These are phyloP conservation scores for Saturnispora diversa DNA, from an alignment of 805 yeast species.

Conservation along the genomic window DNA sequence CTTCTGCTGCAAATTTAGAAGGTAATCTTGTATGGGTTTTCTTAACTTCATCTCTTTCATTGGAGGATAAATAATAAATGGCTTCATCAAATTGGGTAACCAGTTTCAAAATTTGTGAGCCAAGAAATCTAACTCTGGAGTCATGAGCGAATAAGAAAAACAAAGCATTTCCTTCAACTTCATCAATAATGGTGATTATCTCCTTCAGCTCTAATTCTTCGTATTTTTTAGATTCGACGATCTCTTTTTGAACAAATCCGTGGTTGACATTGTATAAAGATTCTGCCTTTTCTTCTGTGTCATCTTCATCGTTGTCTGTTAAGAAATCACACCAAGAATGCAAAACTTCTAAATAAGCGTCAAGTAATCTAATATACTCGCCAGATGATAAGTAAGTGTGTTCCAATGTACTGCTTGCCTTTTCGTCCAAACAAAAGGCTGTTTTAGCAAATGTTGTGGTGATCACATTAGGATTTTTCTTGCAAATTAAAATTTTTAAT, in stretches of 20 bases:
- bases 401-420: slow-evolving; percentile 47
- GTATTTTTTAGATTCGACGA: slow-evolving; percentile 37
- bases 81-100: slow-evolving; percentile 87
- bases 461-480: slow-evolving; percentile 59
- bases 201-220: slow-evolving; percentile 72
- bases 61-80: slow-evolving; percentile 41
- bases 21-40: slow-evolving; percentile 47
- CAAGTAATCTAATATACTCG: slow-evolving; percentile 52
- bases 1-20: slow-evolving; percentile 68
- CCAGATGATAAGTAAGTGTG: slow-evolving; percentile 52
- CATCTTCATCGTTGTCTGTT: slow-evolving; percentile 28
- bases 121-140: slow-evolving; percentile 61
- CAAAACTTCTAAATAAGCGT: slow-evolving; percentile 69
- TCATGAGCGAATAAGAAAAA: slow-evolving; percentile 89
- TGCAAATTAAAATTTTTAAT: slow-evolving; percentile 56
- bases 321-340: slow-evolving; percentile 75
- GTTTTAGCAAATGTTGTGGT: slow-evolving; percentile 69
- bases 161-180: slow-evolving; percentile 91
- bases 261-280: slow-evolving; percentile 31
- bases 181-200: slow-evolving; percentile 80
- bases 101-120: slow-evolving; percentile 63
- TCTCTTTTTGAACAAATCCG: slow-evolving; percentile 31
- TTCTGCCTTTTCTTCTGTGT: slow-evolving; percentile 25
- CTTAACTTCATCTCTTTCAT: slow-evolving; percentile 17
- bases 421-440: slow-evolving; percentile 72